These are phyloP conservation scores for Trametes meyenii DNA, from an alignment of 768 basidiomycete species.

Conservation along the genomic window DNA sequence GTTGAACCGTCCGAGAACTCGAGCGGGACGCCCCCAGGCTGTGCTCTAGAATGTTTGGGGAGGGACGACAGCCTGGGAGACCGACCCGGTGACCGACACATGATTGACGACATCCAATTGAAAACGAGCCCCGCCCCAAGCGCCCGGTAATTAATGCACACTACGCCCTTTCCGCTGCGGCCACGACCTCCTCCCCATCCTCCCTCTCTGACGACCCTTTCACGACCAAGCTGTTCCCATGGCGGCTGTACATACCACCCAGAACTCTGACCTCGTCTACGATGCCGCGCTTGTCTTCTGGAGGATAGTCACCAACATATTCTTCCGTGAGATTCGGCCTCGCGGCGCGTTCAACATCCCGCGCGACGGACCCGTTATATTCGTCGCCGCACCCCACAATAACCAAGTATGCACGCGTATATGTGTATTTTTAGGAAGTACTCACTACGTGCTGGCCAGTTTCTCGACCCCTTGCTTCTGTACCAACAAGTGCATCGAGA, in stretches of 20 bases:
- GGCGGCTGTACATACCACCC: constrained; percentile 9
- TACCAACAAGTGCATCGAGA: constrained; percentile 79
- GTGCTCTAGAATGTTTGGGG: constrained; percentile 5
- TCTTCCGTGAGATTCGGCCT: constrained; percentile 95
- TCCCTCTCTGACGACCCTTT: background rate
- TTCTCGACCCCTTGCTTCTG: constrained; percentile 90
- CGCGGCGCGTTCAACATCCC: constrained; percentile 96
- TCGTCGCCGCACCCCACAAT: constrained; percentile 31
- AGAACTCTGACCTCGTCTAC: constrained; percentile 46
- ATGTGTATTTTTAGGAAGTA: constrained; percentile 19
- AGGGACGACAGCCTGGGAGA: background rate
- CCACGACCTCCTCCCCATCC: constrained; percentile 8
- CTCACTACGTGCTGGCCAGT: constrained; percentile 48
- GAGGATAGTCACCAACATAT: constrained; percentile 85
- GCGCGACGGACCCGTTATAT: constrained; percentile 81
- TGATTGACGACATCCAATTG: constrained; percentile 16
- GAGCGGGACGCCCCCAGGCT: constrained; percentile 5
- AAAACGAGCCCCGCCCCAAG: background rate
- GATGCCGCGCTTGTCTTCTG: constrained; percentile 83
- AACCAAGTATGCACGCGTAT: constrained; percentile 27
- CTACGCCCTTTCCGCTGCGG: constrained; percentile 1
- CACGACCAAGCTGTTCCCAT: constrained; percentile 7
- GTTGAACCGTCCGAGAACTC: background rate
- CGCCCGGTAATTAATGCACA: background rate
- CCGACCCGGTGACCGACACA: constrained; percentile 10